These are phyloP conservation scores for Ballota nigra DNA, from an alignment of 257 asterid species.

Conservation along the genomic window DNA sequence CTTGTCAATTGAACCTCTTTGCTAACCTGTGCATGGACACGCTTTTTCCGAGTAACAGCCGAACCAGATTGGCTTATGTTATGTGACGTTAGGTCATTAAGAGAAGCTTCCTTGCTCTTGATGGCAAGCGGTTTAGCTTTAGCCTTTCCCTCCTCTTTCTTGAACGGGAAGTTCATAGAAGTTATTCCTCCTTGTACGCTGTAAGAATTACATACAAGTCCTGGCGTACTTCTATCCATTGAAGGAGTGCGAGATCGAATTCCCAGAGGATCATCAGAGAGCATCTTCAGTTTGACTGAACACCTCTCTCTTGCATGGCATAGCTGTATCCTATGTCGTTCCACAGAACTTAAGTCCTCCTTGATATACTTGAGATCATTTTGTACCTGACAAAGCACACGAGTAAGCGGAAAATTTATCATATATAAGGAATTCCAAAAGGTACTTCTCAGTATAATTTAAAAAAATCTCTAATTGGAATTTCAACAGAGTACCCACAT, in stretches of 20 bases:
- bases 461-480: conserved; percentile 3
- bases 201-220: conserved; percentile 49
- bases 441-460: conserved; percentile 1
- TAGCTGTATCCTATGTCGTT: conserved; percentile 60
- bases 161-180: conserved; percentile 40
- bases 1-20: conserved; percentile 11
- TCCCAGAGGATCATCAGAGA: conserved; percentile 47
- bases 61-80: conserved; percentile 61
- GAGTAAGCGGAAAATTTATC: conserved; percentile 8
- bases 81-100: conserved; percentile 50
- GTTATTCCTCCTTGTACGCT: conserved; percentile 44
- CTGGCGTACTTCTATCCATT: conserved; percentile 42
- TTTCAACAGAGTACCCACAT: neutral
- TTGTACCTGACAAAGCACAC: conserved; percentile 47
- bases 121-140: conserved; percentile 33
- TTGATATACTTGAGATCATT: conserved; percentile 60
- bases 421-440: neutral
- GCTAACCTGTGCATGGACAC: conserved; percentile 77
- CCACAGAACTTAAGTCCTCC: conserved; percentile 69
- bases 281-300: conserved; percentile 57
- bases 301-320: conserved; percentile 69
- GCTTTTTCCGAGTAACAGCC: conserved; percentile 66
- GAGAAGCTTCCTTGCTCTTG: conserved; percentile 54
- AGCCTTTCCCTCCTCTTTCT: conserved; percentile 46
- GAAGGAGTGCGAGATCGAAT: conserved; percentile 47